Percentiles rank a stretch among this genome's conserved stretches.
These are phyloP conservation scores for Geranium rotundifolium DNA, from an alignment of 345 rosid genomes.

Conservation along the genomic window DNA sequence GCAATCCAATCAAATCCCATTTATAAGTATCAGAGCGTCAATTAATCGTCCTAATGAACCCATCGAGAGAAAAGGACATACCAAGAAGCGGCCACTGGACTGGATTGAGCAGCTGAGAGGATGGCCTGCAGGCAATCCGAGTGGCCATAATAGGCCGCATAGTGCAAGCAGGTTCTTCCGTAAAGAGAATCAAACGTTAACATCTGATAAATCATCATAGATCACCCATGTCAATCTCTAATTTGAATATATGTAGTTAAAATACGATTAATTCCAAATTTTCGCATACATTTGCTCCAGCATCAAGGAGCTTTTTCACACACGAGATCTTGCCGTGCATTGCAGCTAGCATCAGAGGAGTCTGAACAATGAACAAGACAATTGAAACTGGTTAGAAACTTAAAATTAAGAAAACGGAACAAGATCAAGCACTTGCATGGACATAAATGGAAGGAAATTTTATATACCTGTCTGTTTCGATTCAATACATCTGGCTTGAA, in stretches of 20 bases:
- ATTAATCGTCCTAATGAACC: not conserved
- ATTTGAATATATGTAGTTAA: not conserved
- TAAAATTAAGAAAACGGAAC: conserved; percentile 2
- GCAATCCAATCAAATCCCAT: conserved; percentile 1
- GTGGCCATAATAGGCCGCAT: conserved; percentile 88
- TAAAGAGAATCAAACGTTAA: conserved; percentile 80
- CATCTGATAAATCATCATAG: conserved; percentile 33
- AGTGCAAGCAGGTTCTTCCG: conserved; percentile 90
- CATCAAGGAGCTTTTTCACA: conserved; percentile 72
- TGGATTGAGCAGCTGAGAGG: conserved; percentile 69
- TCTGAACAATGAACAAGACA: conserved; percentile 27
- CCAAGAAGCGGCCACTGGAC: conserved; percentile 82
- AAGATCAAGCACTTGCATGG: conserved; percentile 6
- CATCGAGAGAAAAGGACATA: conserved; percentile 8
- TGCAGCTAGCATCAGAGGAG: conserved; percentile 86
- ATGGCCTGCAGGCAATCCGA: conserved; percentile 69
- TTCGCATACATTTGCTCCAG: conserved; percentile 85
- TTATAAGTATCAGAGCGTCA: not conserved
- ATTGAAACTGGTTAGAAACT: too few relatives aligned
- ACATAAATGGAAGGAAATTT: too few relatives aligned
- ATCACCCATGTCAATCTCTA: conserved; percentile 4
- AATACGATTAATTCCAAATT: not conserved
- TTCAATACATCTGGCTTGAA: conserved; percentile 69
- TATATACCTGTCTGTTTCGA: conserved; percentile 81
- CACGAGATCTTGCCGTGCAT: conserved; percentile 23